A percentile compares a stretch with the other conserved stretches of the same genome.
These are phyloP conservation scores for Backusella circina DNA, from an alignment of 192 early-diverging fungal species.

Conservation along the genomic window DNA sequence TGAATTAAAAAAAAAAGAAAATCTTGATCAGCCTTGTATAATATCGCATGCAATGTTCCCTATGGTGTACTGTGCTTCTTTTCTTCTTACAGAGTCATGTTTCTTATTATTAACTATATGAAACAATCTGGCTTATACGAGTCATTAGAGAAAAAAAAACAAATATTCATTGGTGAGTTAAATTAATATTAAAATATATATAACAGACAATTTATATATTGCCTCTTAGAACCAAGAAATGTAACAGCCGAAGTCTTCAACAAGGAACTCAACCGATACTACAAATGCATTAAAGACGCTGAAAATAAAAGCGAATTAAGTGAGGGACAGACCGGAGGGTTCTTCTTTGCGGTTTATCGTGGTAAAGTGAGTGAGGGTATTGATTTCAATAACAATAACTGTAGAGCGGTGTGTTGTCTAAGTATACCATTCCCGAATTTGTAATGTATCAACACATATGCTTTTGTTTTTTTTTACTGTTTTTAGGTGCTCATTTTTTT, in stretches of 20 bases:
- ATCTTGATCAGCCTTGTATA: slow-evolving; percentile 17
- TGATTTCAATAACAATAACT: slow-evolving; percentile 65
- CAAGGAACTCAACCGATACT: background rate
- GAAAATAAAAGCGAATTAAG: background rate
- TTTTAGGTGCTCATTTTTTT: background rate
- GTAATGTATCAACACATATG: slow-evolving; percentile 15
- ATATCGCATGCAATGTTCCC: slow-evolving; percentile 32
- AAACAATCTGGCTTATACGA: slow-evolving; percentile 27
- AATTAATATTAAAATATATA: background rate
- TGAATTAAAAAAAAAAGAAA: too few species aligned
- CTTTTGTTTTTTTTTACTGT: background rate
- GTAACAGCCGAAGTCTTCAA: background rate
- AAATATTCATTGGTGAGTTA: slow-evolving; percentile 4
- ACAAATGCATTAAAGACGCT: slow-evolving; percentile 1
- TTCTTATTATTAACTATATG: background rate
- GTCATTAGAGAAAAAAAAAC: background rate
- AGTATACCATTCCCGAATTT: slow-evolving; percentile 58
- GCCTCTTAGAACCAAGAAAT: background rate
- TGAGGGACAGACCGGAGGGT: slow-evolving; percentile 37
- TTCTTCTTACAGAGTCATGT: slow-evolving; percentile 24
- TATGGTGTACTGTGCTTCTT: slow-evolving; percentile 42
- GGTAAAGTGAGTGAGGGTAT: slow-evolving; percentile 77
- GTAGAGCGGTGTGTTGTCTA: slow-evolving; percentile 60
- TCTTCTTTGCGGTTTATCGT: slow-evolving; percentile 66
- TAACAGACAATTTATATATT: too few species aligned